phyloP scores from a whole-genome alignment of 495 filamentous ascomycete species.

The Pyrenula massariospora region DNA sequence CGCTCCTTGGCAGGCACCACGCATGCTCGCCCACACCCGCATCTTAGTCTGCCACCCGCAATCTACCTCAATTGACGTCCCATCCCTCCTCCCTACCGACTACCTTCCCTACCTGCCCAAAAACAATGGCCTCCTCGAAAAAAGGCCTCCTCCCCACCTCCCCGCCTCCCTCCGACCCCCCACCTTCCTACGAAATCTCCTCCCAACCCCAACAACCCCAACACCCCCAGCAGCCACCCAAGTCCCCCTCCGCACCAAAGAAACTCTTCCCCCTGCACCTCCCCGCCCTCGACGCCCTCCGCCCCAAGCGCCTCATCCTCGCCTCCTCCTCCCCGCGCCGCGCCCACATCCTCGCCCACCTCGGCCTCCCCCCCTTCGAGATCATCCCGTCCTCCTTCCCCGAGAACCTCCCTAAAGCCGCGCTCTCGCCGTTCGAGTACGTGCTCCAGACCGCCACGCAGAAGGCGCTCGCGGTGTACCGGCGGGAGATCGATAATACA shows the following conservation, averaged over 20 bases:
- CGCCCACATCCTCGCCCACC: constrained; percentile 59
- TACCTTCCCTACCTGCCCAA: too few species aligned
- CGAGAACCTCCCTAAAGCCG: constrained; percentile 71
- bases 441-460: constrained; percentile 74
- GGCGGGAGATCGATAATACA: constrained; percentile 45
- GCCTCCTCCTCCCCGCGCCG: constrained; percentile 81
- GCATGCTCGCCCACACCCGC: too few species aligned
- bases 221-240: not conserved
- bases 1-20: too few species aligned
- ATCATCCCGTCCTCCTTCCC: constrained; percentile 67
- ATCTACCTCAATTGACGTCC: too few species aligned
- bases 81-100: too few species aligned
- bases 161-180: not conserved
- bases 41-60: too few species aligned
- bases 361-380: constrained; percentile 69
- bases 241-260: constrained; percentile 34
- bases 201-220: not conserved
- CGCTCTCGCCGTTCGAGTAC: constrained; percentile 73
- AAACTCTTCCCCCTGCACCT: constrained; percentile 45
- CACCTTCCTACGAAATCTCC: not conserved
- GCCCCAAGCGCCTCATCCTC: constrained; percentile 66
- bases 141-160: not conserved
- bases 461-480: constrained; percentile 74
- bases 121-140: not conserved
- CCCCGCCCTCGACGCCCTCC: constrained; percentile 61